Evolutionary conservation across 2,329 filamentous ascomycete species (phyloP).

Genomic region (Aspergillus sp.): DNA sequence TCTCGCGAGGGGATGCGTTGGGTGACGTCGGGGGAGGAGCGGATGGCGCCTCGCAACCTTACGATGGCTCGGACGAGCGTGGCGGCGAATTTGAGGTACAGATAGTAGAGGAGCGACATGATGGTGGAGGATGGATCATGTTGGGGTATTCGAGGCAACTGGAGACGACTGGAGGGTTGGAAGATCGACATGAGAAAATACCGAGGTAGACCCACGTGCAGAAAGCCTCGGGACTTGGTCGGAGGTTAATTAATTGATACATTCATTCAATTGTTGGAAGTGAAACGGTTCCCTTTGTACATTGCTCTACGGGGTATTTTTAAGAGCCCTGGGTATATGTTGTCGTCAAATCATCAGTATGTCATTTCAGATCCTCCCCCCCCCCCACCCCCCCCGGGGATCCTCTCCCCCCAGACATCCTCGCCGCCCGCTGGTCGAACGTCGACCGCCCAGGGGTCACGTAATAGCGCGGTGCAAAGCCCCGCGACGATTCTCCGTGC

Average conservation of each 20-base stretch:
- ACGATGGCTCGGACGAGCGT: neutral
- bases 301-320: neutral
- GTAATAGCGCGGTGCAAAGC: neutral
- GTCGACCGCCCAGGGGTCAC: neutral
- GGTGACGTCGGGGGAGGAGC: conserved; percentile 21
- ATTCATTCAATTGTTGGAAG: no score
- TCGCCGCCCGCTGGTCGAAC: neutral
- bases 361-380: neutral
- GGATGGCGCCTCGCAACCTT: neutral
- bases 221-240: neutral
- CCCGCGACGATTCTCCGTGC: neutral
- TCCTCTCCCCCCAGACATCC: neutral
- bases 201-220: neutral
- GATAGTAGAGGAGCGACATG: neutral
- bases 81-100: conserved; percentile 1
- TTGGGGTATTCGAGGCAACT: no score
- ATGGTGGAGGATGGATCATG: neutral
- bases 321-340: neutral
- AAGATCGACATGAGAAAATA: neutral
- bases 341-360: neutral
- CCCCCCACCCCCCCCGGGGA: no score
- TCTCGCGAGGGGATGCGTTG: conserved; percentile 18
- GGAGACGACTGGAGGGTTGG: neutral
- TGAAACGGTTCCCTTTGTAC: no score
- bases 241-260: no score